Conservation (phyloP, 176 grass and related monocot genomes). For the Dactylis glomerata region DNA sequence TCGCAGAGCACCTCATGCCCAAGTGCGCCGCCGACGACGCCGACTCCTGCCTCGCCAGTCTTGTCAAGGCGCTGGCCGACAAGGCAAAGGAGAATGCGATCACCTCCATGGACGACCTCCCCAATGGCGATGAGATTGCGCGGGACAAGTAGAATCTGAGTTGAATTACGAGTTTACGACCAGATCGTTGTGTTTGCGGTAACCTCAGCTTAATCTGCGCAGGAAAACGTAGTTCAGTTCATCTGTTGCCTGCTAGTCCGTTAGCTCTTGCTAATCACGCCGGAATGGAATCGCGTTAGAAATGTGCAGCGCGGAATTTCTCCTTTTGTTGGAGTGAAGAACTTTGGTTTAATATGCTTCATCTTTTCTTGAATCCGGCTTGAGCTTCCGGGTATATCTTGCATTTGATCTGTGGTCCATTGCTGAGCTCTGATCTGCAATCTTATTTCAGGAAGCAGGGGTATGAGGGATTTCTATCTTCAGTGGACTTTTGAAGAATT, state of each 20-base stretch:
- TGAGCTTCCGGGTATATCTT: too few relatives aligned
- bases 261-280: too few relatives aligned
- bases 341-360: too few relatives aligned
- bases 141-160: neutral
- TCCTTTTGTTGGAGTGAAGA: too few relatives aligned
- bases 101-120: neutral
- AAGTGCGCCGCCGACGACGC: neutral
- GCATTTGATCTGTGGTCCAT: too few relatives aligned
- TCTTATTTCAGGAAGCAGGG: too few relatives aligned
- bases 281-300: neutral
- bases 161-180: neutral
- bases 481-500: too few relatives aligned
- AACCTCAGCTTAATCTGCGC: too few relatives aligned
- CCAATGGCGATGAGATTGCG: neutral
- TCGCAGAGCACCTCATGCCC: conserved; percentile 40
- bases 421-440: too few relatives aligned
- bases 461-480: too few relatives aligned
- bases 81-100: neutral
- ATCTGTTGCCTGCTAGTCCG: neutral
- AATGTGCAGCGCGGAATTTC: neutral
- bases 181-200: neutral
- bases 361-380: too few relatives aligned
- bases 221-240: neutral
- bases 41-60: neutral
- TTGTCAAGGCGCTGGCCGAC: neutral